Base-by-base conservation (phyloP, 1,284 basidiomycete genomes). In the Heterobasidion annosum region DNA sequence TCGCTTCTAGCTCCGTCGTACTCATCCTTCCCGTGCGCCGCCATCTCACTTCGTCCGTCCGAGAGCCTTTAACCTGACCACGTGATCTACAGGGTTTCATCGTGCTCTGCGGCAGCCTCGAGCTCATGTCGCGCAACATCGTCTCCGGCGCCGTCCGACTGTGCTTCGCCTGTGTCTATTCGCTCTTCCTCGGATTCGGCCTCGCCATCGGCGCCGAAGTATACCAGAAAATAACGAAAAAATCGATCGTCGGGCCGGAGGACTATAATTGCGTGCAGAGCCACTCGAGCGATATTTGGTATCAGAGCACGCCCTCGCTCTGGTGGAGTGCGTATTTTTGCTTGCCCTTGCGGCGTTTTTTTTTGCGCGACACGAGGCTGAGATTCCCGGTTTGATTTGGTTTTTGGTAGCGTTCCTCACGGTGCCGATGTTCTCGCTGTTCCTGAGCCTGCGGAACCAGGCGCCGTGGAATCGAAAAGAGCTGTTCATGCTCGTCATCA, bases 121-220 rank as follows among this genome's bases (percentile, higher is more conserved):
- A 96, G 67, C 73, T 95, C 35, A 83, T 82, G 63, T 89, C 76
- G 35, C 77, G 87, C 50, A 88, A 88, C 58, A 85, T 94, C 62
- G 82, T 91, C 16, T 79, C 88, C 0, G 90, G 91, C n/a, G 86
- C 89, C 18, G 92, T 95, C 42, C 80, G 91, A 43, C 74, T 95
- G 18, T 89, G 90, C 57, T 95, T 90, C 65, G 83, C 90, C 13
- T 76, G 91, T 53, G 80, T 91, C 60, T 91, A 91, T 62, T 81
- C 83, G 16, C 75, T 91, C 33, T 91, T 91, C 73, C 76, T 92
- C 16, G 89, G 89, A 1, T 93, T 93, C 64, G 91, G 91, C 6
- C 79, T 93, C 16, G 82, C 88, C 1, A 90, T 93, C 57, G 89
- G 89, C 10, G 83, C 81, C 1, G 77, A 86, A 54, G 64, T 87